Base-by-base conservation (phyloP, 352 stramenopile species). In the Blastocystis sp. region DNA sequence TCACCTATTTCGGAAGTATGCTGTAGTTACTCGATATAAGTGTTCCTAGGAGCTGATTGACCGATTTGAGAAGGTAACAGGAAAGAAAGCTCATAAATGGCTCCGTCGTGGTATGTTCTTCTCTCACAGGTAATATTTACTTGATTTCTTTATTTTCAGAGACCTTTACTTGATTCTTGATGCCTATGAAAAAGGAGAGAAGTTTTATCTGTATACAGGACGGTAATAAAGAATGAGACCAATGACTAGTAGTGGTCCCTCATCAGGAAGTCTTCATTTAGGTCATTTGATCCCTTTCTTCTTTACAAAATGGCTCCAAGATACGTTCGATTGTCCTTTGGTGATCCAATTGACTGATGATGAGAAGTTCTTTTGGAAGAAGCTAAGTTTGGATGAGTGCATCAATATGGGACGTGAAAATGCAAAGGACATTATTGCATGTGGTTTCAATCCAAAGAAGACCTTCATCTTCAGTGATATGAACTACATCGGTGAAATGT, bases 261-360 rank as follows among this genome's bases (percentile, higher is more conserved):
- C 95, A 5, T 98, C 94, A 4, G 95, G 95, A 42, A 95, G 95
- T 68, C 96, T 99, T 91, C 97, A 99, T 93, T 95, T 99, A 90
- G 97, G 97, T 13, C 97, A 99, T 92, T 93, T 99, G 88, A 96
- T 99, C 80, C 97, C 97, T 15, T 99, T 99, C 91, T 95, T 98
- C 73, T 99, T 99, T 91, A 99, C 97, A n/a, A 93, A 97, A 69
- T 98, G 95, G 95, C 90, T 98, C 37, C 96, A 99, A 91, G 95
- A 97, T 89, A 97, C 97, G 60, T 99, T 99, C 90, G 93, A 98
- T 77, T 96, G 98, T 90, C 97, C 97, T 15, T 93, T 99, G 70
- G 97, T 99, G 87, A 98, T 99, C 91, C 97, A 99, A 93, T 95
- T 99, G 75, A 99, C 97, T 3, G 98, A 99, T 91, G 97, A 99